Base-by-base conservation (phyloP, 2,329 filamentous ascomycete genomes). In the Fusarium tuaranense region DNA sequence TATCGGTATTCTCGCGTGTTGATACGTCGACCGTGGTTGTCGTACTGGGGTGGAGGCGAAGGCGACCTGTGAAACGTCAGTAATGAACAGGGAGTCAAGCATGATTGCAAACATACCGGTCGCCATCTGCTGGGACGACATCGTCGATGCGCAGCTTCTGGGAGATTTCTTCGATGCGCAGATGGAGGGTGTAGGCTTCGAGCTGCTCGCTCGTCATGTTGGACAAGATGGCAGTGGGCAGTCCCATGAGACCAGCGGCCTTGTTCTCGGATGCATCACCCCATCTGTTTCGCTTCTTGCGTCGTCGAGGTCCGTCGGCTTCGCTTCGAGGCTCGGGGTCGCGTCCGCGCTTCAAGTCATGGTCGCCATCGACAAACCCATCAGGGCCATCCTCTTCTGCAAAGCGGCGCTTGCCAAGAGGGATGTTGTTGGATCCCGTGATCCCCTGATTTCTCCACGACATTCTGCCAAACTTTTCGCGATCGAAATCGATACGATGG, bases 141-240 rank as follows among this genome's bases (percentile, higher is more conserved):
- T 99, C 97, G 86, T 98, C 97, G 84, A 99, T 99, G 81, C 96
- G 93, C 78, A 99, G 91, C 90, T 99, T 99, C 87, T 99, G 96
- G 82, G 95, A 98, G 81, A 99, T 99, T 85, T 99, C 97, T 84
- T 99, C 96, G 81, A 99, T 98, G 81, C 97, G 95, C 81, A 99
- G 87, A 86, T 99, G 96, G 77, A 98, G 88, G 25, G 95, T 97
- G 83, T 99, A 99, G 22, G 97, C 97, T 83, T 99, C 97, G 65
- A 98, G 91, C 88, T 99, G 97, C 85, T 99, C 97, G 82, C 93
- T 96, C 66, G 97, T 99, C 95, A 99, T 99, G 85, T 96, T 95
- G 73, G 95, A 95, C 84, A 96, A 92, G 83, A 99, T 98, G 81
- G 96, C 95, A 18, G 97, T 99, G 32, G 97, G 95, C 77, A 99